Base-by-base conservation (phyloP, 1,284 basidiomycete genomes). In the Trametes versicolor region DNA sequence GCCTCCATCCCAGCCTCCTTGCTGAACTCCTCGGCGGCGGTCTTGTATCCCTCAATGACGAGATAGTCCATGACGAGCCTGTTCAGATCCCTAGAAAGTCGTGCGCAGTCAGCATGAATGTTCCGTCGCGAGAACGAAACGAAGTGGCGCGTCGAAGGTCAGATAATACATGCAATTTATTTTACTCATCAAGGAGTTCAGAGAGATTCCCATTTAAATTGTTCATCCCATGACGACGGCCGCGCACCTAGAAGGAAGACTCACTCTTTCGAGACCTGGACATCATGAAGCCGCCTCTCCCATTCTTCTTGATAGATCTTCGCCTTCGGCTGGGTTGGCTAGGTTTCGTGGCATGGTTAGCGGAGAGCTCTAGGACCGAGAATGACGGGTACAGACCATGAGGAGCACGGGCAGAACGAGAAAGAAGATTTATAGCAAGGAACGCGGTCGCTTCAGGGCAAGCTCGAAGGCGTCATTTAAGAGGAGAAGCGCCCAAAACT, bases 61-160 rank as follows among this genome's bases (percentile, higher is more conserved):
- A 99, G 91, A 78, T 98, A 99, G 78, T 99, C 96, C 90, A 98
- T 97, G 53, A 99, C 89, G n/a, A 99, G 87, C 5, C 92, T 87
- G 78, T 99, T 98, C 66, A 99, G 82, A 77, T 99, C 97, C 79
- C 97, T 93, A 65, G 49, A 25, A 56, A 68, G 37, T 62, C 15
- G 37, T 21, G 10, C 27, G 13, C 29, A 27, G 67, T 83, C 81
- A 86, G 82, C 63, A 49, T 53, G 10, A 39, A 51, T 71, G 52
- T 23, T 69, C 19, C 74, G 54, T 54, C 78, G 72, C 78, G 63
- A 56, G 59, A 64, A 71, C 63, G 48, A 68, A 50, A 63, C 43
- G 39, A 54, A 55, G 55, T 50, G 61, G 50, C 60, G 63, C 56
- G 64, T 32, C 63, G 62, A 64, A 50, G 43, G 48, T 93, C 91